These are phyloP conservation scores for Balamuthia mandrillaris DNA, from an alignment of 208 protist genomes.

Conservation along the genomic window DNA sequence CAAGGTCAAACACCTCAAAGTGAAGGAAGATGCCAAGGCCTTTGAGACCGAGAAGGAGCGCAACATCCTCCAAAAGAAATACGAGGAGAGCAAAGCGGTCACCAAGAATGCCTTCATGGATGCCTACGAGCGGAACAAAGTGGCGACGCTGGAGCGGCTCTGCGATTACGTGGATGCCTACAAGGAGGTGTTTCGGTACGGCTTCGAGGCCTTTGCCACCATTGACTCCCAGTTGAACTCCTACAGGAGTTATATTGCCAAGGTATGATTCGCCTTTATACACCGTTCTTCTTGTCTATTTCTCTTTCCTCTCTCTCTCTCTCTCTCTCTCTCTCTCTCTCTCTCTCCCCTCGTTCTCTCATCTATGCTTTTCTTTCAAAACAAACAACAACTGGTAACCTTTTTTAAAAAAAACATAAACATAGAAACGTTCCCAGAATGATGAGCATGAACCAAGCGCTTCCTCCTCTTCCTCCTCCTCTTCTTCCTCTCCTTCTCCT, in stretches of 20 bases:
- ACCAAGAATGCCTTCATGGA: not conserved
- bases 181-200: not conserved
- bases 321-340: too few species aligned
- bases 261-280: not conserved
- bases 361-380: too few species aligned
- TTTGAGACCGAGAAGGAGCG: slow-evolving; percentile 32
- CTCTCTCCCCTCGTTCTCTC: too few species aligned
- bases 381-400: too few species aligned
- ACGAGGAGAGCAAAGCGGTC: not conserved
- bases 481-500: too few species aligned
- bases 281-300: too few species aligned
- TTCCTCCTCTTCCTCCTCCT: too few species aligned
- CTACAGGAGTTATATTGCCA: slow-evolving; percentile 25
- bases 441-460: too few species aligned
- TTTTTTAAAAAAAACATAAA: too few species aligned
- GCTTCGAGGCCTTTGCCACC: not conserved
- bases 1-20: slow-evolving; percentile 19
- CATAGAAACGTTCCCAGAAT: too few species aligned
- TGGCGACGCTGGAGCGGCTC: slow-evolving; percentile 2
- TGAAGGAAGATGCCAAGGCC: slow-evolving; percentile 33
- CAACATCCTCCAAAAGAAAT: slow-evolving; percentile 3
- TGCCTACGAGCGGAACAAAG: slow-evolving; percentile 17
- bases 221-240: not conserved
- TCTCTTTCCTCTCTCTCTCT: too few species aligned
- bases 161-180: slow-evolving; percentile 24